Conservation (phyloP, 805 yeast species). For the Wickerhamiella parazyma region DNA sequence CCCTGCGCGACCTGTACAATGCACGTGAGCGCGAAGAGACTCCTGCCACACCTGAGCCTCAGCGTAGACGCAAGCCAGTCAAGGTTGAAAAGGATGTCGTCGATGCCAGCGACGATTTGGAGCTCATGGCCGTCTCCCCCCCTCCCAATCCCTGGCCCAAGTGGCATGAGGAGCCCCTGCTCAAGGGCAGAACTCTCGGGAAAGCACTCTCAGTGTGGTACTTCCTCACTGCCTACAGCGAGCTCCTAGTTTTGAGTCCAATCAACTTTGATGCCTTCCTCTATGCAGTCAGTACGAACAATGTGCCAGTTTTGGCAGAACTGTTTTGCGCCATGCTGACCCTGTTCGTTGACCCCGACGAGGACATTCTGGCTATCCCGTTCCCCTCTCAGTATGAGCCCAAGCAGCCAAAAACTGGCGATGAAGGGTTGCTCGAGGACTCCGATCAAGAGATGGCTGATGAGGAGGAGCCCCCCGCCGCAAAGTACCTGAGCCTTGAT, state of each 20-base stretch:
- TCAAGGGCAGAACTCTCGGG: constrained; percentile 16
- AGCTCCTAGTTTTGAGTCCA: constrained; percentile 50
- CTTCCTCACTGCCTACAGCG: constrained; percentile 57
- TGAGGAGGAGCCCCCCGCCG: constrained; percentile 7
- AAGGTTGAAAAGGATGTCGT: neutral
- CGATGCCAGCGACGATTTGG: constrained; percentile 1
- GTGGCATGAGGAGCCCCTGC: constrained; percentile 16
- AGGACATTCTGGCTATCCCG: constrained; percentile 26
- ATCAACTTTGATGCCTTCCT: constrained; percentile 71
- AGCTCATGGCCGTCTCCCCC: neutral
- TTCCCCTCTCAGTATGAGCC: constrained; percentile 25
- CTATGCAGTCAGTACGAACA: constrained; percentile 36
- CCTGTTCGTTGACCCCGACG: constrained; percentile 36
- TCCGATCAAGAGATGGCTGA: constrained; percentile 17
- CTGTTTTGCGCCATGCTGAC: constrained; percentile 53
- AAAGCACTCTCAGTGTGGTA: constrained; percentile 50
- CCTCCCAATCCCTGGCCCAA: constrained; percentile 13
- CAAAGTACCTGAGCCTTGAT: neutral
- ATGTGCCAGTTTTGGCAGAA: constrained; percentile 38
- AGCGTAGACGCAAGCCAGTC: constrained; percentile 1
- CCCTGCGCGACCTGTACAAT: constrained; percentile 6
- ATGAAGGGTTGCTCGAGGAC: neutral
- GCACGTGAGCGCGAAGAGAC: neutral
- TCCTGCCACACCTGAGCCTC: neutral
- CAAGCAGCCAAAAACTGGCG: neutral